Evolutionary conservation across 2,329 filamentous ascomycete species (phyloP).

Genomic region (Pestalotiopsis sp.): DNA sequence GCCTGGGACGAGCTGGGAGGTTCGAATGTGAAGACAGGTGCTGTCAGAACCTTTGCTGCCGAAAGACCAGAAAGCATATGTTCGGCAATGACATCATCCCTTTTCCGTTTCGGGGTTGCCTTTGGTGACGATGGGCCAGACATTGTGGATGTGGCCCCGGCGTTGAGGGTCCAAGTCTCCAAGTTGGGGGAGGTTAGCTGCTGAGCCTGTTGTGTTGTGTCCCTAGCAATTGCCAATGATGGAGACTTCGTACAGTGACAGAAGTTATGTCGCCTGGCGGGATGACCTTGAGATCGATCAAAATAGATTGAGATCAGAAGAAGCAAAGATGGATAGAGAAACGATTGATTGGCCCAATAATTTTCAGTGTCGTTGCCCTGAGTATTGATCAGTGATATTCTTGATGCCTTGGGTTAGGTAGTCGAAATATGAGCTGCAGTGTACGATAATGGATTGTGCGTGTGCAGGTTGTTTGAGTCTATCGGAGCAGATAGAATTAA

Average conservation of each 20-base stretch:
- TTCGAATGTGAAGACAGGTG: conserved; percentile 48
- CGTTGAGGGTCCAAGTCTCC: conserved; percentile 1
- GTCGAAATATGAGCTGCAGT: neutral
- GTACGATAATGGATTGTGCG: neutral
- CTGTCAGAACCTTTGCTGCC: conserved; percentile 19
- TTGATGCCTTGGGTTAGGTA: neutral
- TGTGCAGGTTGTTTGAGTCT: neutral
- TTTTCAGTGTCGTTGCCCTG: too few relatives aligned
- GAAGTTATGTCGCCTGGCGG: neutral
- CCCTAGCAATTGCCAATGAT: too few relatives aligned
- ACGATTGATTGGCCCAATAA: neutral
- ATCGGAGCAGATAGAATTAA: neutral
- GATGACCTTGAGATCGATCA: neutral
- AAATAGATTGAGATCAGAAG: neutral
- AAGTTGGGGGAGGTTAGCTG: neutral
- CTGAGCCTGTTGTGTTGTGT: neutral
- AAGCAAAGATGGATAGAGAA: neutral
- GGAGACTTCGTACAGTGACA: neutral
- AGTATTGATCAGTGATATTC: neutral
- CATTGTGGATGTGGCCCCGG: conserved; percentile 18
- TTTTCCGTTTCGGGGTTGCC: conserved; percentile 50
- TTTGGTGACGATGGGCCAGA: conserved; percentile 24
- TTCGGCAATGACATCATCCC: conserved; percentile 35
- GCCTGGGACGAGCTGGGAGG: conserved; percentile 22
- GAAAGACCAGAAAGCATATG: conserved; percentile 24